Conservation (phyloP, 345 rosid species). For the Aegle marmelos region DNA sequence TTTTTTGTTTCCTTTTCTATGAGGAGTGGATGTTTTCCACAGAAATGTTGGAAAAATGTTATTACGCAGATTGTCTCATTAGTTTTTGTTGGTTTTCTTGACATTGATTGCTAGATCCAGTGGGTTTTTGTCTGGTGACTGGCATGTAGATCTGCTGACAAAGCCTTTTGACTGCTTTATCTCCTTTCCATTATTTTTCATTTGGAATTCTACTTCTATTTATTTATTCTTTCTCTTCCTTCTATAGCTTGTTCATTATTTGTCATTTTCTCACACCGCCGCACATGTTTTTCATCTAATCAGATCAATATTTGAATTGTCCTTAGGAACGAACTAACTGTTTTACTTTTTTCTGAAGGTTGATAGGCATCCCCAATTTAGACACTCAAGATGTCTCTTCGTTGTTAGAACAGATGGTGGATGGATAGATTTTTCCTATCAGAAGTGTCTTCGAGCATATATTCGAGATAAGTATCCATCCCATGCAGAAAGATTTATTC, state of each 20-base stretch:
- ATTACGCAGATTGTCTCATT: neutral
- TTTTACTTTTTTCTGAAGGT: slow-evolving; percentile 44
- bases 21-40: neutral
- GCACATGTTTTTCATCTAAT: neutral
- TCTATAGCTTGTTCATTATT: neutral
- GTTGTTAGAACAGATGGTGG: slow-evolving; percentile 92
- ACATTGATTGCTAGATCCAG: neutral
- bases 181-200: neutral
- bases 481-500: slow-evolving; percentile 74
- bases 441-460: slow-evolving; percentile 82
- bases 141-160: slow-evolving; percentile 8
- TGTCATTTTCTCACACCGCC: neutral
- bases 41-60: neutral
- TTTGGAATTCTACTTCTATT: neutral
- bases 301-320: slow-evolving; percentile 3
- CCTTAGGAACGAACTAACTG: slow-evolving; percentile 17
- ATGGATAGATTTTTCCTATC: slow-evolving; percentile 97
- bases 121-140: slow-evolving; percentile 5
- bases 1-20: neutral
- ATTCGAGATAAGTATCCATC: slow-evolving; percentile 65
- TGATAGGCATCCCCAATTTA: slow-evolving; percentile 85
- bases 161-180: slow-evolving; percentile 5
- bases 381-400: slow-evolving; percentile 73
- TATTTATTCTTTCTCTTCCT: neutral
- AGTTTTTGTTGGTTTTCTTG: neutral